phyloP scores from a whole-genome alignment of 164 flowering plant species.

The Nymphaea thermarum region DNA sequence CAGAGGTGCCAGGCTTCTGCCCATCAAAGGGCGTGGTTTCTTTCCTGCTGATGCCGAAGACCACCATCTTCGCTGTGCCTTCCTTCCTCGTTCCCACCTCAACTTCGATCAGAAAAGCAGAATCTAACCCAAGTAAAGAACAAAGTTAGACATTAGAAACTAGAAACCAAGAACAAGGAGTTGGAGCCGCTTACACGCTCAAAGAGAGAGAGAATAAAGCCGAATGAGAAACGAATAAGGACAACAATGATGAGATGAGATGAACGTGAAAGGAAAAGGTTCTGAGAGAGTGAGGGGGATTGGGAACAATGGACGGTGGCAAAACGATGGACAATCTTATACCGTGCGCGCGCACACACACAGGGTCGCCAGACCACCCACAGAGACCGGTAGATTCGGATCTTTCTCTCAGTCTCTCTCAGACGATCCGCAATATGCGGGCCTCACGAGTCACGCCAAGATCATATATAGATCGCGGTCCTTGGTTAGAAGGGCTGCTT shows the following conservation, averaged over 20 bases:
- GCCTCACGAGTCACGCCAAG: too few relatives aligned
- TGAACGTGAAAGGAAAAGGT: too few relatives aligned
- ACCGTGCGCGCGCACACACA: not conserved
- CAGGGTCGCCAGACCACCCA: not conserved
- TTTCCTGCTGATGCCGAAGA: slow-evolving; percentile 38
- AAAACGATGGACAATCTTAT: not conserved
- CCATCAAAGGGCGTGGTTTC: slow-evolving; percentile 57
- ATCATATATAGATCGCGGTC: too few relatives aligned
- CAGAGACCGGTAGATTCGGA: not conserved
- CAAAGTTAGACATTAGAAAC: not conserved
- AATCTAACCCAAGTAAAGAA: not conserved
- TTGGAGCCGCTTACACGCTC: not conserved
- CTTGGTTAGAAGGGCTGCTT: too few relatives aligned
- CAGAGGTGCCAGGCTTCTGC: slow-evolving; percentile 96
- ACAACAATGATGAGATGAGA: too few relatives aligned
- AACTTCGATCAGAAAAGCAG: not conserved
- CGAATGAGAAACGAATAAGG: too few relatives aligned
- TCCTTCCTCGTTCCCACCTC: not conserved
- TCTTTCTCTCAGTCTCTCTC: not conserved
- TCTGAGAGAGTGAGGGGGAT: not conserved
- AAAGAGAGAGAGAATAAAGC: not conserved
- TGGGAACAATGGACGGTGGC: not conserved
- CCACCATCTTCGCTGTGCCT: slow-evolving; percentile 25
- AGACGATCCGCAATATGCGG: too few relatives aligned
- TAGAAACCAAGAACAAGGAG: too few relatives aligned